phyloP scores from a whole-genome alignment of 192 early-diverging fungal species.

The Entomortierella lignicola region DNA sequence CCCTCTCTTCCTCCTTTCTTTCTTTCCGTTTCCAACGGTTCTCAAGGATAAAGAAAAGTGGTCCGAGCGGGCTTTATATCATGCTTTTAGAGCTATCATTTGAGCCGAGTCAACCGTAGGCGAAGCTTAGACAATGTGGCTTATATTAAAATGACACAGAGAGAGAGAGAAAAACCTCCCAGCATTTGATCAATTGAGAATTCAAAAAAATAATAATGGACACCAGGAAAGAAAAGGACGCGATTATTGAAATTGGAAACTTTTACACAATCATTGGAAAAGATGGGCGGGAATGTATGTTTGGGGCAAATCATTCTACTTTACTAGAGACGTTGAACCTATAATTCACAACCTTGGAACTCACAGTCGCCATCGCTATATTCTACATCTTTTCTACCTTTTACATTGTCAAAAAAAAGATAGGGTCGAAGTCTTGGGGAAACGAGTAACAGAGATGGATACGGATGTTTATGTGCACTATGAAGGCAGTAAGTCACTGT shows the following conservation, averaged over 20 bases:
- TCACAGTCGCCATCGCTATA: neutral
- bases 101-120: neutral
- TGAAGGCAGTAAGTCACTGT: conserved; percentile 37
- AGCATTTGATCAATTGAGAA: no score
- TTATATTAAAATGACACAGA: no score
- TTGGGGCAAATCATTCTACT: neutral
- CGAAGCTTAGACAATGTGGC: no score
- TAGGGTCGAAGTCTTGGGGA: conserved; percentile 43
- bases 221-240: conserved; percentile 24
- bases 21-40: no score
- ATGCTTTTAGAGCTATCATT: no score
- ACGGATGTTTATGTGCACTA: conserved; percentile 49
- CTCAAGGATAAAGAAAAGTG: no score
- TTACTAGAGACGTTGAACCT: no score
- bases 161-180: no score
- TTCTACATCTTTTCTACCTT: neutral
- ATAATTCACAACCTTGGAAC: neutral
- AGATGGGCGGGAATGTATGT: conserved; percentile 46
- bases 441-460: conserved; percentile 37
- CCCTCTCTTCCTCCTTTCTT: no score
- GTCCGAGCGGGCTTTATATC: no score
- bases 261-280: conserved; percentile 44
- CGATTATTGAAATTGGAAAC: conserved; percentile 27
- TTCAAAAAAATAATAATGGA: conserved; percentile 5
- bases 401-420: conserved; percentile 9